Percentiles rank a stretch among this genome's conserved stretches.
phyloP scores from a whole-genome alignment of 192 early-diverging fungal genomes.

The Coemansia sp. region DNA sequence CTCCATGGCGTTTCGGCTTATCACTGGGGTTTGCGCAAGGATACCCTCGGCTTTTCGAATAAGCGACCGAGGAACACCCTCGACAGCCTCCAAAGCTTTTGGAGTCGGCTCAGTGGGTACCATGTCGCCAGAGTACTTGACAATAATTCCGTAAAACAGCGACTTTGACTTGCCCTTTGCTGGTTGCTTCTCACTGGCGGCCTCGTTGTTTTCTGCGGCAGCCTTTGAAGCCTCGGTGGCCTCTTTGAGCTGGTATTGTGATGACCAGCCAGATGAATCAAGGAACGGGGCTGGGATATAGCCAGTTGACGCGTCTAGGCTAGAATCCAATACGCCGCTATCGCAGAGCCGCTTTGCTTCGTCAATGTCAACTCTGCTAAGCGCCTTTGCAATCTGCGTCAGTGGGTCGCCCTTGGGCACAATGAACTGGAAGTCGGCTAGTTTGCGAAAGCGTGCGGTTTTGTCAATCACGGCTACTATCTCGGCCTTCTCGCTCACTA shows the following conservation, averaged over 20 bases:
- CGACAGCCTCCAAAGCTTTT: constrained; percentile 12
- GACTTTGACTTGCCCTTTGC: not conserved
- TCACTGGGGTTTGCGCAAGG: constrained; percentile 34
- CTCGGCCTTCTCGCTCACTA: constrained; percentile 19
- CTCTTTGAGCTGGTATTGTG: constrained; percentile 19
- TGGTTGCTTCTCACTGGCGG: not conserved
- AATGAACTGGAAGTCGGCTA: constrained; percentile 51
- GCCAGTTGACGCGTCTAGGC: not conserved
- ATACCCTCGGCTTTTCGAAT: constrained; percentile 24
- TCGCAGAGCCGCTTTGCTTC: constrained; percentile 27
- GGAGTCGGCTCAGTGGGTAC: constrained; percentile 28
- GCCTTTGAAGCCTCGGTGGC: not conserved
- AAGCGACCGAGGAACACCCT: constrained; percentile 16
- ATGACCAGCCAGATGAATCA: constrained; percentile 40
- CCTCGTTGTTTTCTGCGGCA: not conserved
- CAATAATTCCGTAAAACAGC: constrained; percentile 19
- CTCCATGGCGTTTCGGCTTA: constrained; percentile 48
- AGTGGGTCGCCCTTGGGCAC: constrained; percentile 35
- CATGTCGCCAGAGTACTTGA: constrained; percentile 13
- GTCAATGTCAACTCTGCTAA: constrained; percentile 29
- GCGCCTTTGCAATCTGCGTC: not conserved
- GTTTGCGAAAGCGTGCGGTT: constrained; percentile 52
- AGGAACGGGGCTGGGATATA: constrained; percentile 53
- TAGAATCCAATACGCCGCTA: constrained; percentile 24
- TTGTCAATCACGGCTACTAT: constrained; percentile 46